Percentiles rank a stretch among this genome's conserved stretches.
Conservation (phyloP, 495 filamentous ascomycete genomes). For the Tricharina praecox region DNA sequence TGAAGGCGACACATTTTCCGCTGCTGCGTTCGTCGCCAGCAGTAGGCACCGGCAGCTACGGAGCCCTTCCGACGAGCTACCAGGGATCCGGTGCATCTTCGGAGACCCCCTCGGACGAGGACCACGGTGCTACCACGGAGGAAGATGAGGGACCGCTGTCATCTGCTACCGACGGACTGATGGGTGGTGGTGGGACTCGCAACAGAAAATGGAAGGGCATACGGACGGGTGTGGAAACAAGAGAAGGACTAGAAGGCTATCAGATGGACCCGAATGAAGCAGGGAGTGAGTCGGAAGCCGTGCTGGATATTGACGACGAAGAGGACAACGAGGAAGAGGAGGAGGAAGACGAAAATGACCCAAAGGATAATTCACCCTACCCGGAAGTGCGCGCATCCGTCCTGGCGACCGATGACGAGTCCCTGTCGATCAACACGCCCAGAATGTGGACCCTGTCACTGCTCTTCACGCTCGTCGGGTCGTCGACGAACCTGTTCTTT, state of each 20-base stretch:
- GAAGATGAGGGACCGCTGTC: background rate
- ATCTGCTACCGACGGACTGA: too few relatives aligned
- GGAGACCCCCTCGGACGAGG: conserved; percentile 6
- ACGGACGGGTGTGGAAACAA: background rate
- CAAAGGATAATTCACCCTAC: conserved; percentile 47
- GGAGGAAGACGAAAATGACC: conserved; percentile 33
- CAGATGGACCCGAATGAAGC: conserved; percentile 1
- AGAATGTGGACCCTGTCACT: conserved; percentile 73
- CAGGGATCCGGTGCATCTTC: conserved; percentile 8
- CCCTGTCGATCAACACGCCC: conserved; percentile 65
- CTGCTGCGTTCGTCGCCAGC: conserved; percentile 43
- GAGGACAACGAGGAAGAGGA: conserved; percentile 10
- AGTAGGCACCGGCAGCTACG: conserved; percentile 41
- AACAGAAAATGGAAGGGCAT: background rate
- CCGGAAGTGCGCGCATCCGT: conserved; percentile 65
- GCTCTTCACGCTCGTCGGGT: conserved; percentile 62
- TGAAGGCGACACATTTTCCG: conserved; percentile 20
- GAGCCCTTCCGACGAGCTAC: conserved; percentile 32
- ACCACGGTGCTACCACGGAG: conserved; percentile 4
- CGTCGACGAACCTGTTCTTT: conserved; percentile 71
- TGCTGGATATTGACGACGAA: conserved; percentile 15
- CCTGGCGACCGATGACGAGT: conserved; percentile 50
- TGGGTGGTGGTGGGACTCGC: background rate
- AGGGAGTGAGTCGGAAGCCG: conserved; percentile 23
- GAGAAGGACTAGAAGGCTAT: background rate